Evolutionary conservation across 1,284 basidiomycete species (phyloP).

Genomic region (Ceraceosorus guamensis): DNA sequence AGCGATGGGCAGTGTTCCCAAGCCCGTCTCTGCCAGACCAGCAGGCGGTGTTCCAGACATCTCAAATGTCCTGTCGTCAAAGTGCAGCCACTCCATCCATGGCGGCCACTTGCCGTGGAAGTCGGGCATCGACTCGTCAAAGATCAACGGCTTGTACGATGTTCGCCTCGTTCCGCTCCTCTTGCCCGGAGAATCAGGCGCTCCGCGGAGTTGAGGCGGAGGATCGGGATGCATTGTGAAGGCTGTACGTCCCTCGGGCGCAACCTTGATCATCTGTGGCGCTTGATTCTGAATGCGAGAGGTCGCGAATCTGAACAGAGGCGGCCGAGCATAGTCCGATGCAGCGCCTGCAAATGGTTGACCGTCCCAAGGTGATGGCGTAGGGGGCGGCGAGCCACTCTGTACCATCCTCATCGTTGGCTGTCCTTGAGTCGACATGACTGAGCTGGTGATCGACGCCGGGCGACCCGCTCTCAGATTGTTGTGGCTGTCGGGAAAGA

Average conservation of each 20-base stretch:
- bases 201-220: constrained; percentile 30
- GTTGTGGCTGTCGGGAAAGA: constrained; percentile 1
- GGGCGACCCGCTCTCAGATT: constrained; percentile 9
- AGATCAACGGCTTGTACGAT: constrained; percentile 28
- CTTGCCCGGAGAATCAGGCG: constrained; percentile 34
- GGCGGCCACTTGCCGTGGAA: constrained; percentile 21
- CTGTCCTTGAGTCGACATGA: constrained; percentile 1
- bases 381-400: background rate
- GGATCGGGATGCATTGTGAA: constrained; percentile 27
- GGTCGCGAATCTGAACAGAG: background rate
- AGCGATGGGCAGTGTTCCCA: constrained; percentile 1
- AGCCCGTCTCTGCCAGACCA: background rate
- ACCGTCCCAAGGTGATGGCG: constrained; percentile 3
- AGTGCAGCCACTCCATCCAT: constrained; percentile 35
- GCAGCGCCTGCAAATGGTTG: background rate
- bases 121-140: constrained; percentile 32
- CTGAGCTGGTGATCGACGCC: constrained; percentile 6
- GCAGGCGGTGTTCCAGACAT: constrained; percentile 31
- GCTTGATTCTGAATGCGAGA: background rate
- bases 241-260: background rate
- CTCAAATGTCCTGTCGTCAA: constrained; percentile 33
- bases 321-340: background rate
- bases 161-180: constrained; percentile 19
- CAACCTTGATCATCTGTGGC: background rate
- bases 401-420: constrained; percentile 1